phyloP scores from a whole-genome alignment of 1,284 basidiomycete species.

The Tilletia setariae region DNA sequence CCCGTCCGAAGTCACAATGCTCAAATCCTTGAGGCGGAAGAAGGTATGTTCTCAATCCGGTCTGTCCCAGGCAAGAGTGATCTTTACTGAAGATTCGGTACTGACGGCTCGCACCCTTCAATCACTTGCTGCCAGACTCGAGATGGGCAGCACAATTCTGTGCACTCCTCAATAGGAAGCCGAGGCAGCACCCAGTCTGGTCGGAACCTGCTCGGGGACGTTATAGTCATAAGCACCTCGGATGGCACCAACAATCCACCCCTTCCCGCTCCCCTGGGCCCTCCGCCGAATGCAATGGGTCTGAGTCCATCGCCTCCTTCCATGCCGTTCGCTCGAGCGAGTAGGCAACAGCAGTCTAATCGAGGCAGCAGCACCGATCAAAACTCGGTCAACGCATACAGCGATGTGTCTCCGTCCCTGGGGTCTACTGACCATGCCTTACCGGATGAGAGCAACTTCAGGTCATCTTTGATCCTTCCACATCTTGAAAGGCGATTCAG shows the following conservation, averaged over 20 bases:
- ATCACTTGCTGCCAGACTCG: background rate
- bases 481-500: slow-evolving; percentile 47
- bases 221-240: slow-evolving; percentile 12
- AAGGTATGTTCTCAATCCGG: background rate
- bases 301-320: background rate
- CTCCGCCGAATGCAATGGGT: background rate
- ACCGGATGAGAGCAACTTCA: slow-evolving; percentile 8
- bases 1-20: background rate
- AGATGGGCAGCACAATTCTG: background rate
- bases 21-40: slow-evolving; percentile 12
- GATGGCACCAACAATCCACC: slow-evolving; percentile 3
- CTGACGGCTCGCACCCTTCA: too few relatives aligned
- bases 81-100: too few relatives aligned
- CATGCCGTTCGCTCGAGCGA: background rate
- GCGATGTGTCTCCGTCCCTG: background rate
- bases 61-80: background rate
- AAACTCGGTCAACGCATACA: slow-evolving; percentile 6
- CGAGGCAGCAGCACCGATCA: background rate
- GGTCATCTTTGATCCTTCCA: slow-evolving; percentile 49
- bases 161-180: background rate
- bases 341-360: background rate
- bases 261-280: background rate
- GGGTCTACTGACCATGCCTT: background rate
- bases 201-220: background rate
- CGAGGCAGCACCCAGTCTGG: background rate